These are phyloP conservation scores for Aspergillus caelatus DNA, from an alignment of 2,329 filamentous ascomycete genomes.

Conservation along the genomic window DNA sequence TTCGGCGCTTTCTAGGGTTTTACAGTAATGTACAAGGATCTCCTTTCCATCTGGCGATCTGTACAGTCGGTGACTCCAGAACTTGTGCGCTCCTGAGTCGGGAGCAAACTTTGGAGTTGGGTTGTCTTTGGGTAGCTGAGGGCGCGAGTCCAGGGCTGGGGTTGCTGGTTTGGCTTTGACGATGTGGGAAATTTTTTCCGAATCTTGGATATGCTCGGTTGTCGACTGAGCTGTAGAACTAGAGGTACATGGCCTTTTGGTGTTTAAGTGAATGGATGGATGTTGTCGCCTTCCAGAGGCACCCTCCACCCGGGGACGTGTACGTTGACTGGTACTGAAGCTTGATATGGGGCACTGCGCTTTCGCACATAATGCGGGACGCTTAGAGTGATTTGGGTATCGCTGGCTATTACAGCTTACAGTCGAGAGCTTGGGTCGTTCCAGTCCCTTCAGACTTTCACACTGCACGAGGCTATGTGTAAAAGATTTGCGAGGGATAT, in stretches of 20 bases:
- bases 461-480: neutral
- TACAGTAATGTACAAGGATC: slow-evolving; percentile 78
- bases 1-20: slow-evolving; percentile 68
- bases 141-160: neutral
- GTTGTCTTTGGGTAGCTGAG: neutral
- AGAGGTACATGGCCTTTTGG: neutral
- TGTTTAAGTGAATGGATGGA: neutral
- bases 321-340: neutral
- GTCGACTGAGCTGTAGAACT: neutral
- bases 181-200: neutral
- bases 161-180: neutral
- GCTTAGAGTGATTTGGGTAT: neutral
- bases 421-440: neutral
- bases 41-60: slow-evolving; percentile 52
- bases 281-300: neutral
- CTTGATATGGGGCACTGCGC: neutral
- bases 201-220: neutral
- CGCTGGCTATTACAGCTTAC: neutral
- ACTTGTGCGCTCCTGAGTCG: slow-evolving; percentile 15
- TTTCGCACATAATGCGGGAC: neutral
- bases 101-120: neutral
- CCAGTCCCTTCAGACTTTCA: neutral
- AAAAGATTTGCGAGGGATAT: neutral
- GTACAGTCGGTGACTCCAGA: slow-evolving; percentile 45
- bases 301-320: neutral